Evolutionary conservation across 2,329 filamentous ascomycete genomes (phyloP), one percentile per base, ranked within the genome.

Genomic region (Eutypa lata): DNA sequence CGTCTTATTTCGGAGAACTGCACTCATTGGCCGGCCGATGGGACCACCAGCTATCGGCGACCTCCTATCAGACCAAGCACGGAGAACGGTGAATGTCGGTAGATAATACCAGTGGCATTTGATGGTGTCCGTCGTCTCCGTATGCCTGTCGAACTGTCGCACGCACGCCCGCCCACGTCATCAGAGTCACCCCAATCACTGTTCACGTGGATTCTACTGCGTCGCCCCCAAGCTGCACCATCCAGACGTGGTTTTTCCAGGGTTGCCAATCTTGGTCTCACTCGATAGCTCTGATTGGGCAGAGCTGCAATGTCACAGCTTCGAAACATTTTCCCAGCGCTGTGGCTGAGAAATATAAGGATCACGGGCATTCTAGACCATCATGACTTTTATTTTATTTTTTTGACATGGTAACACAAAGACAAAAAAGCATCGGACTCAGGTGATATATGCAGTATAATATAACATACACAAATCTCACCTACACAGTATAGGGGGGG

Each of bases 111-210:
- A 11, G 38, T 40, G 38, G 38, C 11, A 42, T 13, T 22, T 10
- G 19, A 11, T 8, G 38, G 38, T 28, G 14, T 45, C 14, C 21
- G 4, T 26, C 13, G 7, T 13, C 11, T 26, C 14, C 22, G 22
- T 45, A 45, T 45, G 42, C 42, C 21, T 26, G 42, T 45, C n/a
- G 22, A 45, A 45, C 14, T 50, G 49, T 56, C 49, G 47, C 52
- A 55, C 43, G 44, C 48, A 31, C 49, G 47, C 52, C 55, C 43
- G 55, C 56, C 54, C 54, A 48, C 48, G 55, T 57, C 42, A 53
- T 61, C 57, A 57, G 58, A 58, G 57, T 54, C 57, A 58, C 58
- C 58, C 59, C 57, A 61, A 52, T 55, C 52, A 59, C 50, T 50
- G 55, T 61, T 61, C 57, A 61, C 57, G 58, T 61, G 58, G 58